phyloP scores from a whole-genome alignment of 768 basidiomycete species.

The Suillus alpinus region DNA sequence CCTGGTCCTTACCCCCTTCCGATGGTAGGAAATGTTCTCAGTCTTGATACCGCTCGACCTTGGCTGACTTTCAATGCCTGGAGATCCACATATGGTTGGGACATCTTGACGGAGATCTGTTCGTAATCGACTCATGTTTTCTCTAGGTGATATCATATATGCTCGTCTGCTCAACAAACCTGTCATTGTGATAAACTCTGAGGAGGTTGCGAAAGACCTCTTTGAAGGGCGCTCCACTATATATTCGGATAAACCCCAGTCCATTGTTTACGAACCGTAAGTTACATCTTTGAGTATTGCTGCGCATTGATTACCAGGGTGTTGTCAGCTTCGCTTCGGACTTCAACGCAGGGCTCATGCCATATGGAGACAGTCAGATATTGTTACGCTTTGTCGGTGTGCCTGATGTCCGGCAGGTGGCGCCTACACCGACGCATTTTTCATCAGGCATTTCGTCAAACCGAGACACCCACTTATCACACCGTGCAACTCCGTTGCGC shows the following conservation, averaged over 20 bases:
- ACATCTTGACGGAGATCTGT: neutral
- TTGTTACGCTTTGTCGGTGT: neutral
- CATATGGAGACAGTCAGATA: slow-evolving; percentile 15
- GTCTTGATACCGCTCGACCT: slow-evolving; percentile 15
- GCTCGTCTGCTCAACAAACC: slow-evolving; percentile 20
- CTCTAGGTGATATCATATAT: slow-evolving; percentile 19
- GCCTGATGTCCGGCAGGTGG: neutral
- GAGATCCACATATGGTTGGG: slow-evolving; percentile 16
- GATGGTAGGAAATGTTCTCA: slow-evolving; percentile 15
- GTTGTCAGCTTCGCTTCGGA: slow-evolving; percentile 19
- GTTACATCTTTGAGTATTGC: neutral
- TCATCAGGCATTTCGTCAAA: too few relatives aligned
- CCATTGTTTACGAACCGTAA: slow-evolving; percentile 16
- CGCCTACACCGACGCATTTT: too few relatives aligned
- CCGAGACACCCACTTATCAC: too few relatives aligned
- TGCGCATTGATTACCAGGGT: neutral
- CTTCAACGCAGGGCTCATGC: slow-evolving; percentile 15
- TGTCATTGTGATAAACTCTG: too few relatives aligned
- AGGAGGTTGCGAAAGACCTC: slow-evolving; percentile 26
- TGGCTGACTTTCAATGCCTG: slow-evolving; percentile 21
- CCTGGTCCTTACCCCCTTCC: slow-evolving; percentile 19
- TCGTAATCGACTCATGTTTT: neutral
- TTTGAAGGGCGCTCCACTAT: slow-evolving; percentile 24
- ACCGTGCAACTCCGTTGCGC: too few relatives aligned
- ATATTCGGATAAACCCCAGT: slow-evolving; percentile 26